A percentile compares a stretch with the other conserved stretches of the same genome.
Conservation (phyloP, 306 rosid species). For the Calophaca sinica region DNA sequence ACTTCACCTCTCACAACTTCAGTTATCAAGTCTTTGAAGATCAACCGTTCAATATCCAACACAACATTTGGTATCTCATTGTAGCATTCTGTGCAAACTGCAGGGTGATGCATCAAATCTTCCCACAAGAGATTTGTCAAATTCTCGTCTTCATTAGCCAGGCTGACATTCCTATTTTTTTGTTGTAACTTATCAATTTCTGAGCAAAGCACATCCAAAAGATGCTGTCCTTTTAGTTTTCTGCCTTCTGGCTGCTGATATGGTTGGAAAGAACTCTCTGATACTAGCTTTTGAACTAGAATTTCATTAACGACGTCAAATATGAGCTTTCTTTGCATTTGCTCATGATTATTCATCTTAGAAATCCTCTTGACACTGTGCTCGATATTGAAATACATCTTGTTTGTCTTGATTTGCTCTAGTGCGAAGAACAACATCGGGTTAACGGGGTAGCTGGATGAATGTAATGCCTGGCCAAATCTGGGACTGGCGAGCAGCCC, state of each 20-base stretch:
- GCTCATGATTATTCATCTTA: slow-evolving; percentile 24
- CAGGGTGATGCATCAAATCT: slow-evolving; percentile 57
- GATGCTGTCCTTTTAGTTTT: slow-evolving; percentile 56
- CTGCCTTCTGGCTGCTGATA: slow-evolving; percentile 47
- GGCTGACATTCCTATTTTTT: slow-evolving; percentile 46
- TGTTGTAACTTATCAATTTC: slow-evolving; percentile 68
- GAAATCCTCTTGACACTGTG: slow-evolving; percentile 22
- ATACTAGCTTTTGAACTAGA: slow-evolving; percentile 58
- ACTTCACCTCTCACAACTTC: slow-evolving; percentile 64
- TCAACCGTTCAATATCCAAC: slow-evolving; percentile 88
- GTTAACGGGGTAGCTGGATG: slow-evolving; percentile 57
- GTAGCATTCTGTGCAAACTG: slow-evolving; percentile 49
- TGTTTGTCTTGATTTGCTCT: slow-evolving; percentile 60
- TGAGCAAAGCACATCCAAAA: slow-evolving; percentile 67
- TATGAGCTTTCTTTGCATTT: slow-evolving; percentile 72
- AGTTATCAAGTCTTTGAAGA: slow-evolving; percentile 90
- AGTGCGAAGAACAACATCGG: slow-evolving; percentile 70
- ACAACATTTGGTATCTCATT: slow-evolving; percentile 68
- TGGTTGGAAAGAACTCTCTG: slow-evolving; percentile 54
- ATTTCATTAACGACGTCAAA: slow-evolving; percentile 77
- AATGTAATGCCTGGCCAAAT: slow-evolving; percentile 53
- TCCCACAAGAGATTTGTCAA: slow-evolving; percentile 52
- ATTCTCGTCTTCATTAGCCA: slow-evolving; percentile 57
- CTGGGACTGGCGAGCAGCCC: slow-evolving; percentile 57
- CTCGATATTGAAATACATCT: slow-evolving; percentile 46